phyloP scores from a whole-genome alignment of 23 red algal species.

The Gracilaria gracilis region DNA sequence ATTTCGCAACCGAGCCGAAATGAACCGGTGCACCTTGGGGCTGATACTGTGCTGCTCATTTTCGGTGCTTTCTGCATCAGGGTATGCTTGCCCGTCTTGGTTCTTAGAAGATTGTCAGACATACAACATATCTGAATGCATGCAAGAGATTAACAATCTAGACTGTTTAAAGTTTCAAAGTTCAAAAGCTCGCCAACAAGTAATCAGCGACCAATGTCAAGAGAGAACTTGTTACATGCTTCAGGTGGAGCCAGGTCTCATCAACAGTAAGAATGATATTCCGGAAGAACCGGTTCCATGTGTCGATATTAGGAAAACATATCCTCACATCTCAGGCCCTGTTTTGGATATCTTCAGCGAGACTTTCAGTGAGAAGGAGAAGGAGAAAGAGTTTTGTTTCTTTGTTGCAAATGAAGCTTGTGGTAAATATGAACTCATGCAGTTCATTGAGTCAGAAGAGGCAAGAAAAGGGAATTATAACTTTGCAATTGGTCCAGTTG shows the following conservation, averaged over 20 bases:
- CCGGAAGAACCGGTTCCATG: background rate
- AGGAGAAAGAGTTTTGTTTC: background rate
- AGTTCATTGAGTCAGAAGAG: background rate
- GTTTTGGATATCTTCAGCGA: background rate
- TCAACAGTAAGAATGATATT: background rate
- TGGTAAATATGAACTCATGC: background rate
- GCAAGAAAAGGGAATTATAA: background rate
- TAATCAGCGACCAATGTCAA: background rate
- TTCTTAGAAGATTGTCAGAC: background rate
- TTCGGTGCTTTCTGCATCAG: too few relatives aligned
- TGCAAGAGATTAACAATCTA: background rate
- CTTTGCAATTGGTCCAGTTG: slow-evolving; percentile 23
- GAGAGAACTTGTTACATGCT: background rate
- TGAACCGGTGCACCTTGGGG: too few relatives aligned
- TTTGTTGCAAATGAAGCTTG: background rate
- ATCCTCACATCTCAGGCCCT: background rate
- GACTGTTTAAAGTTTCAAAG: background rate
- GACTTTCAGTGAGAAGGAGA: background rate
- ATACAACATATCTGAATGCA: background rate
- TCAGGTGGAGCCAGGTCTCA: background rate
- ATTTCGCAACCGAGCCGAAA: too few relatives aligned
- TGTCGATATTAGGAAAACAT: background rate
- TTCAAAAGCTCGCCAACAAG: background rate
- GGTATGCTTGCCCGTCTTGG: background rate
- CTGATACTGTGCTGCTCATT: too few relatives aligned